phyloP scores from a whole-genome alignment of 164 flowering plant genomes.

The grape (Vitis vinifera) region ASM3070453v1 NC_081821.1:4721501-4722000 shows the following conservation, averaged over 20 bases:
- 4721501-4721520: constrained; percentile 29
- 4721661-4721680: not conserved
- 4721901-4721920: too few relatives aligned
- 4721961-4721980: too few relatives aligned
- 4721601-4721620: constrained; percentile 93
- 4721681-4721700: not conserved
- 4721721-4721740: not conserved
- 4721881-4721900: too few relatives aligned
- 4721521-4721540: constrained; percentile 40
- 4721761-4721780: not conserved
- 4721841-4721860: too few relatives aligned
- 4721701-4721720: not conserved
- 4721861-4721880: too few relatives aligned
- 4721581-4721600: constrained; percentile 90
- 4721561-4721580: constrained; percentile 97
- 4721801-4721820: too few relatives aligned
- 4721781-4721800: too few relatives aligned
- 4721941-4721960: too few relatives aligned
- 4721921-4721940: too few relatives aligned
- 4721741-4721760: not conserved
- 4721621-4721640: constrained; percentile 92
- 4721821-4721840: too few relatives aligned
- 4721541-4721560: constrained; percentile 93
- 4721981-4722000: too few relatives aligned
- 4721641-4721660: not conserved